Conservation (phyloP, 306 rosid genomes). For the Abrus precatorius region DNA sequence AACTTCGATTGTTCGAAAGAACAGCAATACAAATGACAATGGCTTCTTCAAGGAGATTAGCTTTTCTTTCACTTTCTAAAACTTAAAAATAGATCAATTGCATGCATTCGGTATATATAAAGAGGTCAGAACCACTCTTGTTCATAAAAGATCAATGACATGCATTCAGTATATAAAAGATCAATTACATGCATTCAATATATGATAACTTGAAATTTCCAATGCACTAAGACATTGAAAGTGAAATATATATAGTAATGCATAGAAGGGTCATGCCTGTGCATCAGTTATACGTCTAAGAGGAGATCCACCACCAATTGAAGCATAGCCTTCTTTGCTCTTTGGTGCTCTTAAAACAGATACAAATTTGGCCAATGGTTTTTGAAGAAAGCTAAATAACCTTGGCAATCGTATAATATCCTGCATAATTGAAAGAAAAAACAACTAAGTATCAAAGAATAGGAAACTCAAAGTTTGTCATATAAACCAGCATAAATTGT, state of each 20-base stretch:
- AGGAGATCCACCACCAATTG: constrained; percentile 99
- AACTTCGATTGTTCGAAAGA: constrained; percentile 31
- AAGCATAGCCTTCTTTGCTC: constrained; percentile 97
- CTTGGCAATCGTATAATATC: constrained; percentile 92
- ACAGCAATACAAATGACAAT: neutral
- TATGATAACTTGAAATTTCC: constrained; percentile 33
- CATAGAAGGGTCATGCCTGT: constrained; percentile 65
- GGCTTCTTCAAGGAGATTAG: constrained; percentile 19
- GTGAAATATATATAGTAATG: constrained; percentile 34
- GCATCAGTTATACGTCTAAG: constrained; percentile 89
- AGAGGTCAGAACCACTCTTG: constrained; percentile 27
- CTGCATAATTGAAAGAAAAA: constrained; percentile 54
- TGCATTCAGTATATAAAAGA: neutral
- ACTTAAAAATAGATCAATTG: constrained; percentile 3
- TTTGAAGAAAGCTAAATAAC: constrained; percentile 89
- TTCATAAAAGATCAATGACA: neutral
- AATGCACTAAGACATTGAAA: constrained; percentile 26
- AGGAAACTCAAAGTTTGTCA: neutral
- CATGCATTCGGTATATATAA: constrained; percentile 8
- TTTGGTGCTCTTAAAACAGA: constrained; percentile 88
- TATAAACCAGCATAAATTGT: neutral
- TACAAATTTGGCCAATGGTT: constrained; percentile 92
- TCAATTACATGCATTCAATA: constrained; percentile 2
- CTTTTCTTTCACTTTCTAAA: constrained; percentile 21
- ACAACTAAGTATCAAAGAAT: neutral